Evolutionary conservation across 257 asterid genomes (phyloP).

Genomic region (Scutellaria barbata): DNA sequence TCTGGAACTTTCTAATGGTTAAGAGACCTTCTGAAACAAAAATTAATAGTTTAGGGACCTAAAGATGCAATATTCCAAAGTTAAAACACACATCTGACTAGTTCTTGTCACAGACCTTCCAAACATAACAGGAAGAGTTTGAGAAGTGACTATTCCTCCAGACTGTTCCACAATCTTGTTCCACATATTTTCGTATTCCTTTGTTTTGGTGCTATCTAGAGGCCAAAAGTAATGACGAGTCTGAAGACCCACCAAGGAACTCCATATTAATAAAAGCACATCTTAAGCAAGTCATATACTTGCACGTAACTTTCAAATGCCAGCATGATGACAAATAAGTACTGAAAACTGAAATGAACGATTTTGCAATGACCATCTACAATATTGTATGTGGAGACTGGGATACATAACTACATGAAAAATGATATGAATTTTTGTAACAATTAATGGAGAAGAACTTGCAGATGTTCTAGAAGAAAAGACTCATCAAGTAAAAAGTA

Average conservation of each 20-base stretch:
- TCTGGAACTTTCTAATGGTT: too few relatives aligned
- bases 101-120: slow-evolving; percentile 62
- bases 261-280: slow-evolving; percentile 27
- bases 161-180: slow-evolving; percentile 48
- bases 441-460: neutral
- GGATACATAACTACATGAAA: neutral
- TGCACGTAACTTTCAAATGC: slow-evolving; percentile 19
- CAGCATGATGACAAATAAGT: slow-evolving; percentile 9
- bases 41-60: too few relatives aligned
- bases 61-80: neutral
- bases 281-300: slow-evolving; percentile 14
- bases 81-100: slow-evolving; percentile 7
- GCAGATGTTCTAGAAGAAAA: slow-evolving; percentile 19
- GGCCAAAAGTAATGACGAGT: slow-evolving; percentile 88
- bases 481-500: neutral
- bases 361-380: neutral
- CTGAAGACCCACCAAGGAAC: slow-evolving; percentile 50
- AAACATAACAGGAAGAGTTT: slow-evolving; percentile 86
- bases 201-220: slow-evolving; percentile 50
- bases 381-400: neutral
- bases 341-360: neutral
- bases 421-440: neutral
- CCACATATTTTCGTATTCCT: slow-evolving; percentile 72
- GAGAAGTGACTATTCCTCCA: slow-evolving; percentile 62
- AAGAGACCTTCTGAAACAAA: too few relatives aligned